A percentile compares a stretch with the other conserved stretches of the same genome.
phyloP scores from a whole-genome alignment of 208 protist genomes.

The Leishmania amazonensis region DNA sequence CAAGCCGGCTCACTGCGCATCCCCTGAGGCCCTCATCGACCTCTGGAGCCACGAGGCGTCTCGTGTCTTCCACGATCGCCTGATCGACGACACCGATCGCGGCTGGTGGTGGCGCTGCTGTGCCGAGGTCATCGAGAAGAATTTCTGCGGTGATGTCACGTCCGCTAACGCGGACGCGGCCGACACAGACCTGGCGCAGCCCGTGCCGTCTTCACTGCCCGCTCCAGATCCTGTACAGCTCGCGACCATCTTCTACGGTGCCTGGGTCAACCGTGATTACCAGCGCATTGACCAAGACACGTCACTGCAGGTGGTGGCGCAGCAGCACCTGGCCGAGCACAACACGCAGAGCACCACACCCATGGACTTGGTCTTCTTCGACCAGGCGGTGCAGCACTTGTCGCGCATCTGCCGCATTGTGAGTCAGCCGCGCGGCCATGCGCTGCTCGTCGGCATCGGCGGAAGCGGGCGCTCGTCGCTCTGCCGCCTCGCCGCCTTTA shows the following conservation, averaged over 20 bases:
- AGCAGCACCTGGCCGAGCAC: conserved; percentile 93
- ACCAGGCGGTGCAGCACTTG: conserved; percentile 95
- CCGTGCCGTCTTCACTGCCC: background rate
- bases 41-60: conserved; percentile 96
- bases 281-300: conserved; percentile 43
- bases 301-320: conserved; percentile 49
- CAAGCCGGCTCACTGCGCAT: conserved; percentile 63
- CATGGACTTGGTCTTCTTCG: conserved; percentile 97
- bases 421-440: conserved; percentile 96
- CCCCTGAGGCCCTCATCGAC: conserved; percentile 60
- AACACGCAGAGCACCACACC: conserved; percentile 85
- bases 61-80: conserved; percentile 97
- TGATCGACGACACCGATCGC: conserved; percentile 93
- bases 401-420: conserved; percentile 95
- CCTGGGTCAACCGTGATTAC: conserved; percentile 62
- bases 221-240: conserved; percentile 23
- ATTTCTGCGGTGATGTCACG: conserved; percentile 50
- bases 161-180: conserved; percentile 21
- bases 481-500: conserved; percentile 92
- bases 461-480: conserved; percentile 96
- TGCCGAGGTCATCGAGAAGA: conserved; percentile 61
- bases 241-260: conserved; percentile 57
- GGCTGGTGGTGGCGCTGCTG: conserved; percentile 91
- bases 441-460: conserved; percentile 96
- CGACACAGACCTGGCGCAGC: conserved; percentile 11